These are phyloP conservation scores for Celoporthe dispersa DNA, from an alignment of 2,329 filamentous ascomycete genomes.

Conservation along the genomic window DNA sequence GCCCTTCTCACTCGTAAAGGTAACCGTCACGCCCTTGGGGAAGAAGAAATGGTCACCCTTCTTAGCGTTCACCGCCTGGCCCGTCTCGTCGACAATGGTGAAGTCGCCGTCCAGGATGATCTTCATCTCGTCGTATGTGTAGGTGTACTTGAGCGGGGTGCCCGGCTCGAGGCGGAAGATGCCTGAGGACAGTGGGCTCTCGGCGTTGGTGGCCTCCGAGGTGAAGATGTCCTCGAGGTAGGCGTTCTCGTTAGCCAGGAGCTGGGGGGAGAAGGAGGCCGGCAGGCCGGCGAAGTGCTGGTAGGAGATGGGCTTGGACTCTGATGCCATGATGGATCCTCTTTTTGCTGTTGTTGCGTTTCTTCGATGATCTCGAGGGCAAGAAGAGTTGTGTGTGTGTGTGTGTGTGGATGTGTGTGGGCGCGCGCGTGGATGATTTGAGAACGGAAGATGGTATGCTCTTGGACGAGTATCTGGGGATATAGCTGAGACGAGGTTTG, in stretches of 20 bases:
- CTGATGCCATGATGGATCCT: neutral
- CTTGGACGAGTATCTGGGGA: no score
- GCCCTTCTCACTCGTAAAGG: conserved; percentile 65
- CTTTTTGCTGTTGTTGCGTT: neutral
- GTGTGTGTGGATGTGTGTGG: no score
- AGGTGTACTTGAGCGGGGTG: conserved; percentile 69
- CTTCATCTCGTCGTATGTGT: conserved; percentile 73
- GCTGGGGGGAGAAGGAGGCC: conserved; percentile 60
- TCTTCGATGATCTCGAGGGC: no score
- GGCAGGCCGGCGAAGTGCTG: conserved; percentile 15
- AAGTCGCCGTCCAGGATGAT: conserved; percentile 72
- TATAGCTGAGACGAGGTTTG: no score
- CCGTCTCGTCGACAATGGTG: conserved; percentile 65
- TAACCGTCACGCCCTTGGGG: conserved; percentile 68
- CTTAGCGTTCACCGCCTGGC: conserved; percentile 60
- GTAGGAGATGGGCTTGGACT: conserved; percentile 19
- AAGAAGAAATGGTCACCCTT: conserved; percentile 72
- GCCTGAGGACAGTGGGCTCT: conserved; percentile 65
- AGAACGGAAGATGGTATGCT: no score
- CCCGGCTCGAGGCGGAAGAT: conserved; percentile 72
- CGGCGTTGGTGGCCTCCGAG: conserved; percentile 57
- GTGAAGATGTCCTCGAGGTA: conserved; percentile 67
- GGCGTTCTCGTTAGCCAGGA: conserved; percentile 70
- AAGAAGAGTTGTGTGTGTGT: no score
- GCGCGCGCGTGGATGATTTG: no score